Percentiles rank a stretch among this genome's conserved stretches.
These are phyloP conservation scores for Margaritispora aquatica DNA, from an alignment of 495 filamentous ascomycete genomes.

Conservation along the genomic window DNA sequence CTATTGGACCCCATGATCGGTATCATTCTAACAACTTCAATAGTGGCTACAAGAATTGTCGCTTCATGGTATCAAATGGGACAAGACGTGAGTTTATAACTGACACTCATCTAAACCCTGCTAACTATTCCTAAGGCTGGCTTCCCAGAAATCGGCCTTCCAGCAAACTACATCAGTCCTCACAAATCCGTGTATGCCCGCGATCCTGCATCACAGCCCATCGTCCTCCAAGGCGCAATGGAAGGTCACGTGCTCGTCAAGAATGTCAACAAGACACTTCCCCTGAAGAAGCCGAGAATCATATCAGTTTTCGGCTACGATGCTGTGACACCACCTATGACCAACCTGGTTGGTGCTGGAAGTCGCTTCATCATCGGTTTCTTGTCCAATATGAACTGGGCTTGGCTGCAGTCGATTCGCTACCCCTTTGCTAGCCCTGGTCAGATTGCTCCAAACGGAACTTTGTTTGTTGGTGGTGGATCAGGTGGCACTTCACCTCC, in stretches of 20 bases:
- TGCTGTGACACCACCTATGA: slow-evolving; percentile 22
- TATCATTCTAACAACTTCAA: slow-evolving; percentile 35
- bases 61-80: slow-evolving; percentile 51
- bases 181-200: slow-evolving; percentile 45
- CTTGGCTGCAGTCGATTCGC: too few relatives aligned
- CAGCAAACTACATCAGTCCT: slow-evolving; percentile 44
- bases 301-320: slow-evolving; percentile 47
- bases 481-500: slow-evolving; percentile 16
- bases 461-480: slow-evolving; percentile 64
- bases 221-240: slow-evolving; percentile 38
- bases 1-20: slow-evolving; percentile 4
- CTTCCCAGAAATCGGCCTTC: slow-evolving; percentile 40
- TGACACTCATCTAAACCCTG: too few relatives aligned
- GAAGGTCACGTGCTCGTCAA: slow-evolving; percentile 59
- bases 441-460: slow-evolving; percentile 73
- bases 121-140: slow-evolving; percentile 38
- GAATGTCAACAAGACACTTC: slow-evolving; percentile 48
- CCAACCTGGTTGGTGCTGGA: not conserved
- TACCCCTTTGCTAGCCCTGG: too few relatives aligned
- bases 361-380: too few relatives aligned
- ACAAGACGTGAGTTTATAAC: slow-evolving; percentile 8
- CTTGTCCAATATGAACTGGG: not conserved
- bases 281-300: slow-evolving; percentile 42
- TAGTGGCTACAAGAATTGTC: too few relatives aligned
- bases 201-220: slow-evolving; percentile 34